Evolutionary conservation across 2,329 filamentous ascomycete genomes (phyloP).

Genomic region (Diaporthe citrichinensis): DNA sequence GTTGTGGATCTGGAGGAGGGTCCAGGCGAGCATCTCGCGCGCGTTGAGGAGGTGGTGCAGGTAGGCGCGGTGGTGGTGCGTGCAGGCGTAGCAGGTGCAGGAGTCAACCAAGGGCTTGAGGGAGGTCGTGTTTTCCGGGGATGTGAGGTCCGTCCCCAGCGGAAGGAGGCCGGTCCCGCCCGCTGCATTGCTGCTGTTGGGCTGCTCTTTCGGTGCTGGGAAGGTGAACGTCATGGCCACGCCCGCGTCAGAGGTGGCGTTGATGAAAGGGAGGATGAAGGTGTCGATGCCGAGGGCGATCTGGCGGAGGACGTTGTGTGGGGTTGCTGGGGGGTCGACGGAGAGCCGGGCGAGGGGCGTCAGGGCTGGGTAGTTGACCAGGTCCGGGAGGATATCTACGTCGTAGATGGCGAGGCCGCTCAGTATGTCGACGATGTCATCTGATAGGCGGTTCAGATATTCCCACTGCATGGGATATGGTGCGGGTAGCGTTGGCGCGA

Average conservation of each 20-base stretch:
- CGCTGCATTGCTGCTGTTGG: neutral
- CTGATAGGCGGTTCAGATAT: slow-evolving; percentile 80
- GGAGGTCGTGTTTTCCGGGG: slow-evolving; percentile 70
- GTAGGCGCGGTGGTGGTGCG: slow-evolving; percentile 86
- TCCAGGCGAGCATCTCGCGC: slow-evolving; percentile 98
- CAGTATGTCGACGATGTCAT: slow-evolving; percentile 71
- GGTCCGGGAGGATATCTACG: slow-evolving; percentile 74
- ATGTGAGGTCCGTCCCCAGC: slow-evolving; percentile 86
- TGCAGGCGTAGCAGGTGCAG: slow-evolving; percentile 89
- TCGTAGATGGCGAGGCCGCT: slow-evolving; percentile 86
- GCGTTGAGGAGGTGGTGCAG: slow-evolving; percentile 88
- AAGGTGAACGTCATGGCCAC: slow-evolving; percentile 88
- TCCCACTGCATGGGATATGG: slow-evolving; percentile 81
- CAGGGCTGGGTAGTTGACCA: slow-evolving; percentile 70
- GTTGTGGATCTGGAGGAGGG: slow-evolving; percentile 92
- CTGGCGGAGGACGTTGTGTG: slow-evolving; percentile 83
- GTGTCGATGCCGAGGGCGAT: slow-evolving; percentile 84
- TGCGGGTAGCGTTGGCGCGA: slow-evolving; percentile 81
- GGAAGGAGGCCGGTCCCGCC: slow-evolving; percentile 53
- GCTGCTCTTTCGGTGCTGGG: slow-evolving; percentile 57
- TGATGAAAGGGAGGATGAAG: slow-evolving; percentile 82
- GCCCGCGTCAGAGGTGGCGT: slow-evolving; percentile 82
- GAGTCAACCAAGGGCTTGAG: slow-evolving; percentile 71
- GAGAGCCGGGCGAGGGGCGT: slow-evolving; percentile 79
- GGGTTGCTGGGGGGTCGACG: slow-evolving; percentile 77